Conservation (phyloP, 2,329 filamentous ascomycete genomes). For the Arthroderma sp. region DNA sequence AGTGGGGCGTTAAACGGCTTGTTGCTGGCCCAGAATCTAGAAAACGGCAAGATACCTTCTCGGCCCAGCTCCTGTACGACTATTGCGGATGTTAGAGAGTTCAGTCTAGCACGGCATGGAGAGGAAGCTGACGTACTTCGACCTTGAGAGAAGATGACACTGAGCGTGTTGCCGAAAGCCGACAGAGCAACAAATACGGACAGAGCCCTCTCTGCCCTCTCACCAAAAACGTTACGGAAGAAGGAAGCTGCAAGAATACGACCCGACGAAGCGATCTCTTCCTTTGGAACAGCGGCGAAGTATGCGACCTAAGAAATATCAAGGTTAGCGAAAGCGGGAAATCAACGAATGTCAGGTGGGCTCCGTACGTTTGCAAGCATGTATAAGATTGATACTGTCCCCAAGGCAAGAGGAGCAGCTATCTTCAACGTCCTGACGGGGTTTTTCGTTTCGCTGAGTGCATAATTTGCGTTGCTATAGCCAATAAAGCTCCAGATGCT, state of each 20-base stretch:
- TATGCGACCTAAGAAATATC: constrained; percentile 29
- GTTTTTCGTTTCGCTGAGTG: constrained; percentile 50
- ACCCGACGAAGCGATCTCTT: constrained; percentile 37
- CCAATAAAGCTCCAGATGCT: constrained; percentile 60
- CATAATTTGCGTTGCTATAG: constrained; percentile 24
- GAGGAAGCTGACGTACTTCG: constrained; percentile 14
- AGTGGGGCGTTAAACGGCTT: constrained; percentile 49
- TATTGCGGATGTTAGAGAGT: constrained; percentile 10
- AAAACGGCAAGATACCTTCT: constrained; percentile 50
- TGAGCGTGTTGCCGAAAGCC: constrained; percentile 54
- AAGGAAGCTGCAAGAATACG: constrained; percentile 39
- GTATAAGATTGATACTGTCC: constrained; percentile 47
- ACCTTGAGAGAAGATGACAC: constrained; percentile 55
- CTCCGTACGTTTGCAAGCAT: constrained; percentile 56
- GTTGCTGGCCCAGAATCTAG: constrained; percentile 51
- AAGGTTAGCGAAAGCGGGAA: neutral
- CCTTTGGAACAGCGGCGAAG: constrained; percentile 39
- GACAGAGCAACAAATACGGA: constrained; percentile 56
- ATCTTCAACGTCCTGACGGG: constrained; percentile 52
- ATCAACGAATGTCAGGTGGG: constrained; percentile 28
- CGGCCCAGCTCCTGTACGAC: constrained; percentile 44
- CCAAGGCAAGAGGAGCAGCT: constrained; percentile 49
- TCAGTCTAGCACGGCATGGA: constrained; percentile 4
- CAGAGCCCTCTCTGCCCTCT: constrained; percentile 43
- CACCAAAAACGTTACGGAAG: constrained; percentile 41